Evolutionary conservation across 2,329 filamentous ascomycete genomes (phyloP).

Genomic region (Colletotrichum ledebouriae): DNA sequence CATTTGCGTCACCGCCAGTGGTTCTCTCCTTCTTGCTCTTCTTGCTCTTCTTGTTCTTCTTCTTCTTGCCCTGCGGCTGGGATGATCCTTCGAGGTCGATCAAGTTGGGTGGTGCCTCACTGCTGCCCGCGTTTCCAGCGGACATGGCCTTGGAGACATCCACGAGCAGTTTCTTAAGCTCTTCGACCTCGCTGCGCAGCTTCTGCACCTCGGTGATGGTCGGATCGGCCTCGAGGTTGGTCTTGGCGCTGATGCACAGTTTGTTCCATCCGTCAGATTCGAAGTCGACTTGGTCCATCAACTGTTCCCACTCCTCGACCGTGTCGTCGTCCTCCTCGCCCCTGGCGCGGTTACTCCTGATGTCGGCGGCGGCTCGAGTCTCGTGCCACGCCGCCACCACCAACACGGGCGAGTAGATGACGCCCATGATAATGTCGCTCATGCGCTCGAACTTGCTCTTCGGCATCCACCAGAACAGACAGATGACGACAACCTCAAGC

Average conservation of each 20-base stretch:
- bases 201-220: constrained; percentile 77
- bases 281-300: constrained; percentile 79
- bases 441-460: constrained; percentile 79
- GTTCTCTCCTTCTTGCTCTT: constrained; percentile 35
- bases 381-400: constrained; percentile 82
- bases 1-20: neutral
- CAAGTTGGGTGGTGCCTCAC: constrained; percentile 21
- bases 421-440: constrained; percentile 90
- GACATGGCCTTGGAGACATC: constrained; percentile 46
- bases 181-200: constrained; percentile 69
- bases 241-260: constrained; percentile 79
- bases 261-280: constrained; percentile 89
- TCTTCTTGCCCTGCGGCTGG: constrained; percentile 23
- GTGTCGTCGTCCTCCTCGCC: constrained; percentile 93
- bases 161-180: constrained; percentile 65
- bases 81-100: constrained; percentile 23
- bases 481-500: constrained; percentile 84
- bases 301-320: constrained; percentile 93
- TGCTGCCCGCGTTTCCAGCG: constrained; percentile 20
- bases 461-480: constrained; percentile 94
- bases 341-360: constrained; percentile 79
- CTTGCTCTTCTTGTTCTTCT: constrained; percentile 31
- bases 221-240: constrained; percentile 85
- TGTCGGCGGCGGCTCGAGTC: constrained; percentile 72
- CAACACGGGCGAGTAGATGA: constrained; percentile 87